A percentile compares a stretch with the other conserved stretches of the same genome.
phyloP scores from a whole-genome alignment of 768 basidiomycete species.

The Russula sp. region DNA sequence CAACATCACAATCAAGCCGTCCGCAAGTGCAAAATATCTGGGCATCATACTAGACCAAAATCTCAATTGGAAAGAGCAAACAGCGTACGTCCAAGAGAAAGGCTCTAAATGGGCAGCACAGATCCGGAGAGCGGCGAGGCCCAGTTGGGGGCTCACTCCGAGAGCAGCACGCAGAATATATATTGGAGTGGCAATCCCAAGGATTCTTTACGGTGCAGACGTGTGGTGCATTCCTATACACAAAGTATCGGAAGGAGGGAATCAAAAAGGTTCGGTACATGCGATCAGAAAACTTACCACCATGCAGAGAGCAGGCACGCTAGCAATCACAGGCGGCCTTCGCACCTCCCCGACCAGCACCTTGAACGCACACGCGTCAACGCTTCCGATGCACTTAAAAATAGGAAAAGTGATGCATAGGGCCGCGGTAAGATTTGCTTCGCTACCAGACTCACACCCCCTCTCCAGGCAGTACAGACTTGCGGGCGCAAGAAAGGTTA shows the following conservation, averaged over 20 bases:
- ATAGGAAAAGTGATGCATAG: slow-evolving; percentile 16
- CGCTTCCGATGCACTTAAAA: slow-evolving; percentile 14
- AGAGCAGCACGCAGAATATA: not conserved
- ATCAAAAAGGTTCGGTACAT: not conserved
- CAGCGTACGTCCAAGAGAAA: not conserved
- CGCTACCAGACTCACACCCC: not conserved
- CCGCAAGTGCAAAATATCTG: slow-evolving; percentile 5
- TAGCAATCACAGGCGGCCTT: slow-evolving; percentile 31
- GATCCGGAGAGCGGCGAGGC: not conserved
- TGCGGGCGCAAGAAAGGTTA: not conserved
- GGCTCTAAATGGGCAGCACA: not conserved
- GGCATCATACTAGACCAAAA: not conserved
- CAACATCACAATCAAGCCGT: not conserved
- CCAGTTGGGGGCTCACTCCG: not conserved
- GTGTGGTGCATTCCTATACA: slow-evolving; percentile 25
- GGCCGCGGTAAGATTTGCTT: slow-evolving; percentile 12
- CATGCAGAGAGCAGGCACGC: slow-evolving; percentile 30
- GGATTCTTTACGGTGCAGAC: slow-evolving; percentile 3
- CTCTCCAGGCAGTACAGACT: not conserved
- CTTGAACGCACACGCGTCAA: slow-evolving; percentile 15
- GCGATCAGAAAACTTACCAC: not conserved
- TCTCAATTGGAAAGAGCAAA: not conserved
- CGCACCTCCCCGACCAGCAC: slow-evolving; percentile 22
- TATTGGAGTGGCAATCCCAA: not conserved
- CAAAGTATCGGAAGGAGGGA: no score